Base-by-base conservation (phyloP, 106 monocot species). In the Allium cepa region DNA sequence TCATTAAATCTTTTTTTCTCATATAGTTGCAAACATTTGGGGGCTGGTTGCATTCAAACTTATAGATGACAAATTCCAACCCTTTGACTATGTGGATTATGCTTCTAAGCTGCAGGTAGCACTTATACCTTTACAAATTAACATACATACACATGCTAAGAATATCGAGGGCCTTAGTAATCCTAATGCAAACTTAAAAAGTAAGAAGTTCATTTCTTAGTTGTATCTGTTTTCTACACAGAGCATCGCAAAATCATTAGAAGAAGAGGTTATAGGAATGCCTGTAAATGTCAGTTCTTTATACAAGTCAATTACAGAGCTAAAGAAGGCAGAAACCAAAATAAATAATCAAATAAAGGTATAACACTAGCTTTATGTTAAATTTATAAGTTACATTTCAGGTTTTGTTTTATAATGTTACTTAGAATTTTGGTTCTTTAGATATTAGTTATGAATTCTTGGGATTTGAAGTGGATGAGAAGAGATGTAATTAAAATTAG, bases 81-180 rank as follows among this genome's bases (percentile, higher is more conserved):
- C 91, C 56, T 92, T 92, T 56, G 78, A 87, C 71, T 87, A 87
- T 17, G 13, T 66, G 14, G 70, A 82, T 57, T 92, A 92, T 80
- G 82, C 84, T 63, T 69, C 56, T 56, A 84, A 82, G 56, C 85
- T 92, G 55, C 75, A 85, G 91, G 91, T 92, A 75, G 9, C 6
- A 11, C 11, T 46, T 16, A 7, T 12, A 68, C 15, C 49, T 50
- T n/a, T n/a, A n/a, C n/a, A n/a, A n/a, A n/a, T n/a, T n/a, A n/a
- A n/a, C n/a, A 66, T 7, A 47, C 47, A 66, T 49, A 11, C 36
- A 64, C 12, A 64, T 46, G 14, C 3, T 36, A 36, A 36, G 4
- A 4, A 36, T 36, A 4, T 36, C 4, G 36, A 36, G 4, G 1
- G 36, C 1, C 36, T 53, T 6, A 15, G 53, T 1, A 3, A 53